A percentile compares a stretch with the other conserved stretches of the same genome.
These are phyloP conservation scores for Elsinoe batatas DNA, from an alignment of 2,329 filamentous ascomycete genomes.

Conservation along the genomic window DNA sequence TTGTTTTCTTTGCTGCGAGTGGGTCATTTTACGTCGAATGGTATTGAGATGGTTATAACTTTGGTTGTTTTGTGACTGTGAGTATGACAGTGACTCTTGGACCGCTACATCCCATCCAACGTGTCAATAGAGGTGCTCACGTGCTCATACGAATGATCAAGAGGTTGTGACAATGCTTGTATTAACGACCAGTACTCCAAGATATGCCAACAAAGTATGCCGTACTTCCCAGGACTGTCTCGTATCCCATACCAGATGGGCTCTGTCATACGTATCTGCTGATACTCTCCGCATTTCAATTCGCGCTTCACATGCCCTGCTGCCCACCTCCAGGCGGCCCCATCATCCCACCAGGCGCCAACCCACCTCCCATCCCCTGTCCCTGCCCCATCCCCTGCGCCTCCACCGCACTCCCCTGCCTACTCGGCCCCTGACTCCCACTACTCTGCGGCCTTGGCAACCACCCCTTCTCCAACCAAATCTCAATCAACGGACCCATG, in stretches of 20 bases:
- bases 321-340: slow-evolving; percentile 7
- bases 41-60: not conserved
- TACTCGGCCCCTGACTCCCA: slow-evolving; percentile 13
- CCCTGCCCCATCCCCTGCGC: slow-evolving; percentile 3
- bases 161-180: too few species aligned
- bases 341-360: not conserved
- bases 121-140: too few species aligned
- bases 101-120: not conserved
- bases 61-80: not conserved
- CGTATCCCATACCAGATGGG: slow-evolving; percentile 1
- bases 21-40: not conserved
- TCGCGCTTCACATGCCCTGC: not conserved
- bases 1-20: slow-evolving; percentile 2
- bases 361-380: not conserved
- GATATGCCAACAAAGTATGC: not conserved
- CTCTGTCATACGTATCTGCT: not conserved
- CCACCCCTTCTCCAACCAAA: slow-evolving; percentile 82
- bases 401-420: not conserved
- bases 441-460: slow-evolving; percentile 45
- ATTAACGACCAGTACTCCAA: not conserved
- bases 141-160: too few species aligned
- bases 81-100: not conserved
- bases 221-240: not conserved
- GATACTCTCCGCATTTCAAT: not conserved
- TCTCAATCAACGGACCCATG: slow-evolving; percentile 87